phyloP scores from a whole-genome alignment of 495 filamentous ascomycete species.

The Aspergillus carlsbadensis region DNA sequence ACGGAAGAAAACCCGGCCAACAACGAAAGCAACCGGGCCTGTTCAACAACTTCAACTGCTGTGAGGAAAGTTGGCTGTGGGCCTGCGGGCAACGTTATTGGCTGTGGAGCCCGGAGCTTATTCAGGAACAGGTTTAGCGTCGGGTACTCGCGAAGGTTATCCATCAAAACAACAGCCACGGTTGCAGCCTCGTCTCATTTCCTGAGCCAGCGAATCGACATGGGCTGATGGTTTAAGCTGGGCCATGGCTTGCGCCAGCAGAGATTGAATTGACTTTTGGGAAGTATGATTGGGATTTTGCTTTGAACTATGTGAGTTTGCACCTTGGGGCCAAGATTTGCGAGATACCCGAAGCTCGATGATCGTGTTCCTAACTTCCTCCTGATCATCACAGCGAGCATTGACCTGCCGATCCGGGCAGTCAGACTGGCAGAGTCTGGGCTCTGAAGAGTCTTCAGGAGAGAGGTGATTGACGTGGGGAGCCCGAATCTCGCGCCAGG shows the following conservation, averaged over 20 bases:
- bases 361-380: slow-evolving; percentile 9
- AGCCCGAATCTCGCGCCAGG: background rate
- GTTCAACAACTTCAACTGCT: no score
- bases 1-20: no score
- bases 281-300: no score
- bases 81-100: background rate
- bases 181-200: background rate
- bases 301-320: no score
- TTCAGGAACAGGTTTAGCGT: slow-evolving; percentile 46
- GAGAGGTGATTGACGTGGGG: background rate
- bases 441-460: background rate
- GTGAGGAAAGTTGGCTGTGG: background rate
- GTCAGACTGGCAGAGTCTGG: background rate
- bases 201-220: background rate
- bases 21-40: no score
- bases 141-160: background rate
- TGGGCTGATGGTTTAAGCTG: no score
- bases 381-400: slow-evolving; percentile 1
- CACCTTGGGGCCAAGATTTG: no score
- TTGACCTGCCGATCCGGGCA: slow-evolving; percentile 12
- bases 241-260: no score
- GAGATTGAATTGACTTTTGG: no score
- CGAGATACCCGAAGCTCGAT: background rate
- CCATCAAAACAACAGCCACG: background rate
- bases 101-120: background rate